Evolutionary conservation across 208 protist species (phyloP), one percentile per base, ranked within the genome.

Genomic region (Angomonas ambiguus): DNA sequence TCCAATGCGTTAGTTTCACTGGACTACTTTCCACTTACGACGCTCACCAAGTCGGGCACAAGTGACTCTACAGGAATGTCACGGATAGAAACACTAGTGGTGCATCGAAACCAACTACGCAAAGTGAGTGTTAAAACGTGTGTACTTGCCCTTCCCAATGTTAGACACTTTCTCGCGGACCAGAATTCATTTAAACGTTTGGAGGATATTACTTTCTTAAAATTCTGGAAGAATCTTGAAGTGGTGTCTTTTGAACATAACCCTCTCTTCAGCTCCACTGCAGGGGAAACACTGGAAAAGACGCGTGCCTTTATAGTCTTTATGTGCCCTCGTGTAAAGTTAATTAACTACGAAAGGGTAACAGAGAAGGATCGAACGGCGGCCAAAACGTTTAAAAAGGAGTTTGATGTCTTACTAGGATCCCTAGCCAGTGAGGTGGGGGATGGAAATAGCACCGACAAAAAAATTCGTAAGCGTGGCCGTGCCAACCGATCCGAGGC

Each of bases 301-400:
- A 63, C 93, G 48, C 84, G 85, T 1, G 84, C 87, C 13, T 93
- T 92, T 70, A 48, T 95, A 18, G 74, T 91, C 33, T 92, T 85
- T 64, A 65, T 95, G 38, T 95, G 90, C 62, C 87, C 90, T 0
- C 74, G 66, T 16, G 71, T 95, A 22, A 89, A 90, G 61, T 74
- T 95, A 34, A 82, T 95, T 30, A 92, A 95, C 74, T 90, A 91
- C 31, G 68, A 87, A 34, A 84, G 90, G n/a, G 87, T 95, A n/a
- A 90, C 80, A 2, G 53, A 80, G 56, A 25, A 32, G 1, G 84
- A 93, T 33, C 70, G 77, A 25, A 69, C 77, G 2, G 63, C 65
- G 32, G 64, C 67, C 25, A 69, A 69, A 30, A 18, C 58, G 5
- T 25, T 67, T 24, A 70, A 58, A 18, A 62, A 70, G 33, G 73